These are phyloP conservation scores for Austroboletus eburneus DNA, from an alignment of 768 basidiomycete genomes.

Conservation along the genomic window DNA sequence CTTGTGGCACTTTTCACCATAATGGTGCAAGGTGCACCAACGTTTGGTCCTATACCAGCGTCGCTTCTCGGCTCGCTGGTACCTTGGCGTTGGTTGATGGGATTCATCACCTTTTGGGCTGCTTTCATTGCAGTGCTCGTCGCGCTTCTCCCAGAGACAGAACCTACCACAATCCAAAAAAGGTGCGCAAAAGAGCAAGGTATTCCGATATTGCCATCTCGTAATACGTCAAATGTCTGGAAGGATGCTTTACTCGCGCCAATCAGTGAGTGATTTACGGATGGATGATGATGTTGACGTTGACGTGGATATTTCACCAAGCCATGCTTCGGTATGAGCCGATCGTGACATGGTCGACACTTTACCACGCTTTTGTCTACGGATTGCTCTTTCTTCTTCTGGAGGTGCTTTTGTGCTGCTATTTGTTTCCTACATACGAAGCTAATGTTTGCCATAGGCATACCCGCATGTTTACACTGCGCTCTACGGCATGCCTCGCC, in stretches of 20 bases:
- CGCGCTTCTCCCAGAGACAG: conserved; percentile 23
- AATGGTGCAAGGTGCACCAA: conserved; percentile 28
- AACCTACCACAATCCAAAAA: conserved; percentile 18
- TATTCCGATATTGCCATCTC: not conserved
- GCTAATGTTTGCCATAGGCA: conserved; percentile 9
- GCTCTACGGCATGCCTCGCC: conserved; percentile 23
- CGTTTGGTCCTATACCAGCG: conserved; percentile 26
- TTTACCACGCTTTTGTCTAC: conserved; percentile 27
- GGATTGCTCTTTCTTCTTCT: conserved; percentile 29
- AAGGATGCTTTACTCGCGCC: conserved; percentile 22
- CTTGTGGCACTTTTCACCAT: conserved; percentile 29
- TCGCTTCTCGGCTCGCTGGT: conserved; percentile 18
- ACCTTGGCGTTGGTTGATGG: conserved; percentile 27
- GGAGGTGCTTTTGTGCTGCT: conserved; percentile 9
- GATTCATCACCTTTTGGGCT: conserved; percentile 22
- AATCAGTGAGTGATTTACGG: conserved; percentile 17
- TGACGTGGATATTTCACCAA: conserved; percentile 5
- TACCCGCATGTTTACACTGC: conserved; percentile 21
- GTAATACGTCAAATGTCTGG: conserved; percentile 13
- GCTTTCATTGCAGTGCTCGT: conserved; percentile 15
- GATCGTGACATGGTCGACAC: conserved; percentile 25
- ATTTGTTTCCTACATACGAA: not conserved
- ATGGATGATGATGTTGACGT: not conserved
- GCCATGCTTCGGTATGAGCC: conserved; percentile 25
- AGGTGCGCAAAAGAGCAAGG: conserved; percentile 12